These are phyloP conservation scores for Fonsecaea nubica DNA, from an alignment of 2,329 filamentous ascomycete genomes.

Conservation along the genomic window DNA sequence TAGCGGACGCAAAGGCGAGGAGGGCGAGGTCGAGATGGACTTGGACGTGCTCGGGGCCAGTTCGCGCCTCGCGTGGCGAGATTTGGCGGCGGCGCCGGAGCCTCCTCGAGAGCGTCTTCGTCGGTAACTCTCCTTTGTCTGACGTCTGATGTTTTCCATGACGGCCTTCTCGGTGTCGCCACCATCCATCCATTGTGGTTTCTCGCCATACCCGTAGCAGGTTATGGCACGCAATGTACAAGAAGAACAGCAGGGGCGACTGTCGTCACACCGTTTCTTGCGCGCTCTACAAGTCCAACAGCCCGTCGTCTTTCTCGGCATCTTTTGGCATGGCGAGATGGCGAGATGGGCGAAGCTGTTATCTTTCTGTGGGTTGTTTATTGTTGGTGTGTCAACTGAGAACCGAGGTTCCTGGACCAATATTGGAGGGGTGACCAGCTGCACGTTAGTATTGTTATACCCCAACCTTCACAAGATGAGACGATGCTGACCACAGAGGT, in stretches of 20 bases:
- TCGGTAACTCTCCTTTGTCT: slow-evolving; percentile 16
- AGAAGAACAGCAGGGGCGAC: slow-evolving; percentile 11
- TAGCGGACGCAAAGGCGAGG: too few species aligned
- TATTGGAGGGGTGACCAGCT: too few species aligned
- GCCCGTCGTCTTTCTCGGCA: slow-evolving; percentile 18
- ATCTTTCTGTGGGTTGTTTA: neutral
- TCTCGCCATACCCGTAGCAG: slow-evolving; percentile 15
- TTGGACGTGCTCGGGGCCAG: neutral
- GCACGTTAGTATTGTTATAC: neutral
- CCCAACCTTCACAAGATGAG: neutral
- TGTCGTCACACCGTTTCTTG: slow-evolving; percentile 20
- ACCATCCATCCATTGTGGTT: slow-evolving; percentile 13
- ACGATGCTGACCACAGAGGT: neutral
- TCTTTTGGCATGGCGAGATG: neutral
- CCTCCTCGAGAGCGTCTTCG: neutral
- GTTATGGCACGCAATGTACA: slow-evolving; percentile 13
- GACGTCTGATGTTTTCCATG: slow-evolving; percentile 8
- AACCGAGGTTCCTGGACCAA: too few species aligned
- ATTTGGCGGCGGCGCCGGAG: neutral
- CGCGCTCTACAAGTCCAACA: slow-evolving; percentile 18
- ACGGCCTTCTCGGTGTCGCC: slow-evolving; percentile 7
- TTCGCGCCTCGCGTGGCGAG: neutral
- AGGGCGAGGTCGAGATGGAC: neutral
- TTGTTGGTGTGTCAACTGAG: neutral
- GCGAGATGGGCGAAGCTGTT: neutral